Evolutionary conservation across 495 filamentous ascomycete species (phyloP).

Genomic region (Daldinia bambusicola): DNA sequence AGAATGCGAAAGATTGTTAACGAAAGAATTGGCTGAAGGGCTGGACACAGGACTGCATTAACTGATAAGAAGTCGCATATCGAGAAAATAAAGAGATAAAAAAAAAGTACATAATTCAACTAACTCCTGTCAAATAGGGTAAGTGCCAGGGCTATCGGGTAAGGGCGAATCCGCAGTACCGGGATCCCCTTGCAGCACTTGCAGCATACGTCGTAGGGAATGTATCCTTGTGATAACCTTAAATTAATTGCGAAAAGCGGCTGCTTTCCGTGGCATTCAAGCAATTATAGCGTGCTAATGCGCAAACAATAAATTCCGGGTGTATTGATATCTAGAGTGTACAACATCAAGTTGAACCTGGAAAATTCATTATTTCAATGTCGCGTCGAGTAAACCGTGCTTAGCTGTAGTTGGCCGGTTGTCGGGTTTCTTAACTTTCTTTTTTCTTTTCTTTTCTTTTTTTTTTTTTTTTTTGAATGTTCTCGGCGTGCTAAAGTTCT

Average conservation of each 20-base stretch:
- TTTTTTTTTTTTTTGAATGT: neutral
- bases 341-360: neutral
- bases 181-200: constrained; percentile 37
- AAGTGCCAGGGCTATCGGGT: constrained; percentile 21
- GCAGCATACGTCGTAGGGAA: constrained; percentile 34
- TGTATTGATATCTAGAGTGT: neutral
- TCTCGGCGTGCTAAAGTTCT: neutral
- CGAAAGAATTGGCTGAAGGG: constrained; percentile 5
- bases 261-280: neutral
- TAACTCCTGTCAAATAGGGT: constrained; percentile 28
- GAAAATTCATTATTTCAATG: neutral
- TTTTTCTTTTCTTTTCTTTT: too few species aligned
- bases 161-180: constrained; percentile 12
- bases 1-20: neutral
- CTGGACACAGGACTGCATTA: neutral
- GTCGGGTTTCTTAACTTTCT: neutral
- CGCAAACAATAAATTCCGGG: neutral
- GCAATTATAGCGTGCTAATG: neutral
- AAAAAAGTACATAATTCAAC: constrained; percentile 28
- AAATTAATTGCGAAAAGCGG: constrained; percentile 14
- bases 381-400: neutral
- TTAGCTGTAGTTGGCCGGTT: neutral
- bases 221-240: constrained; percentile 40
- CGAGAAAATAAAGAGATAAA: constrained; percentile 18
- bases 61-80: constrained; percentile 34